phyloP scores from a whole-genome alignment of 257 asterid species.

The Penstemon eatonii region DNA sequence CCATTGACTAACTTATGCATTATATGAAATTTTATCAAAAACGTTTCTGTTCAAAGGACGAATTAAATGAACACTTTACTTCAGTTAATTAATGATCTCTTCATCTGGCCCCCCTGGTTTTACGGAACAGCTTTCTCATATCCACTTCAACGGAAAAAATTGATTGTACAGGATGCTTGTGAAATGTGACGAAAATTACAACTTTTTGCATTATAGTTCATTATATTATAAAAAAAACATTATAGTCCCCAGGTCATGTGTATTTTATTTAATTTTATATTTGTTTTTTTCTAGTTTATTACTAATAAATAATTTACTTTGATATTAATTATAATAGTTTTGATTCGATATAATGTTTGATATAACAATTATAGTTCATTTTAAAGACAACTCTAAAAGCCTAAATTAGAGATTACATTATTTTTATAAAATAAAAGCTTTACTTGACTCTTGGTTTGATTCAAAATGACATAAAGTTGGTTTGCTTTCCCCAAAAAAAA shows the following conservation, averaged over 20 bases:
- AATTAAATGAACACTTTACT: slow-evolving; percentile 22
- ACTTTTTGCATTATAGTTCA: slow-evolving; percentile 5
- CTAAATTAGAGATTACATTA: slow-evolving; percentile 25
- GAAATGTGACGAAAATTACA: slow-evolving; percentile 22
- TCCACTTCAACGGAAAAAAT: slow-evolving; percentile 33
- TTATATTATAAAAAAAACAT: too few relatives aligned
- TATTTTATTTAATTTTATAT: too few relatives aligned
- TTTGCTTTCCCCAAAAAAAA: slow-evolving; percentile 40
- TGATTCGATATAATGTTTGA: too few relatives aligned
- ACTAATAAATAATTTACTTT: too few relatives aligned
- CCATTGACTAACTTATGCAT: background rate
- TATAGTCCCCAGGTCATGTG: too few relatives aligned
- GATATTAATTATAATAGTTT: too few relatives aligned
- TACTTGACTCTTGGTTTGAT: slow-evolving; percentile 31
- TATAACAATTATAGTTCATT: background rate
- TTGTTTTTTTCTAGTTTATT: too few relatives aligned
- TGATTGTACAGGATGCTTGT: slow-evolving; percentile 28
- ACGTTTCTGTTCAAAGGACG: slow-evolving; percentile 11
- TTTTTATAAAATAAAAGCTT: background rate
- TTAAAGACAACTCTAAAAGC: slow-evolving; percentile 25
- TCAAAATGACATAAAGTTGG: slow-evolving; percentile 54
- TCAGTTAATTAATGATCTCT: slow-evolving; percentile 27
- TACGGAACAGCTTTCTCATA: slow-evolving; percentile 20
- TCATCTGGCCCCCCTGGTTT: slow-evolving; percentile 26
- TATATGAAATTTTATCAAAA: background rate